Conservation (phyloP, 495 filamentous ascomycete genomes). For the Podospora fimiseda region DNA sequence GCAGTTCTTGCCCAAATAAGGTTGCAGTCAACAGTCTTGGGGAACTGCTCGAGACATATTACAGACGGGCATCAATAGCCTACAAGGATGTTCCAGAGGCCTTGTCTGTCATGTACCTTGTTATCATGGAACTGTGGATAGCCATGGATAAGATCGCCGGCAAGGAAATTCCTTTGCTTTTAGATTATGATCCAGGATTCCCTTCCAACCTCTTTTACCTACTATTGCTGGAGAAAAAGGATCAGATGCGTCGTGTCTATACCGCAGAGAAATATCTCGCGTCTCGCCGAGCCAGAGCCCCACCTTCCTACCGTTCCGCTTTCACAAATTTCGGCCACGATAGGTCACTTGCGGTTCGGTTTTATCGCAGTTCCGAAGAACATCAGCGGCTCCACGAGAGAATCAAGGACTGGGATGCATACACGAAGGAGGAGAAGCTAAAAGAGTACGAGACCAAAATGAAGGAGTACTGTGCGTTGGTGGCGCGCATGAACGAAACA, state of each 20-base stretch:
- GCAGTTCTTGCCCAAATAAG: not conserved
- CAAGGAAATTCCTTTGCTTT: conserved; percentile 32
- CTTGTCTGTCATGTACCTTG: conserved; percentile 54
- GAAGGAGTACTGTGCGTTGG: conserved; percentile 7
- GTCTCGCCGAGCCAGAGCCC: conserved; percentile 17
- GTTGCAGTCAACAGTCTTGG: conserved; percentile 11
- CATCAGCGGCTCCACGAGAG: conserved; percentile 34
- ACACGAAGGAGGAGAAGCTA: conserved; percentile 32
- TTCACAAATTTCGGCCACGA: conserved; percentile 28
- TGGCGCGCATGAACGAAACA: not conserved
- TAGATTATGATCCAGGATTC: conserved; percentile 47
- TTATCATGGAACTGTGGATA: conserved; percentile 57
- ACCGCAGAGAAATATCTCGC: conserved; percentile 47
- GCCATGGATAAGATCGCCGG: conserved; percentile 50
- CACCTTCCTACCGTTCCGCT: conserved; percentile 18
- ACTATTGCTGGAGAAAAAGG: conserved; percentile 42
- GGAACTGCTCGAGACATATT: conserved; percentile 19
- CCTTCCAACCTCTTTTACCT: conserved; percentile 34
- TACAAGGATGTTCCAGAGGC: conserved; percentile 46
- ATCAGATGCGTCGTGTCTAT: conserved; percentile 46
- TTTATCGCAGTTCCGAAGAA: conserved; percentile 38
- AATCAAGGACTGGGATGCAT: conserved; percentile 36
- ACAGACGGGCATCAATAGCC: conserved; percentile 5
- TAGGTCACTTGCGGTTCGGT: conserved; percentile 48
- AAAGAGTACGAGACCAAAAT: conserved; percentile 30